Evolutionary conservation across 164 flowering plant genomes (phyloP).

Genomic region (Vitis cinerea): DNA sequence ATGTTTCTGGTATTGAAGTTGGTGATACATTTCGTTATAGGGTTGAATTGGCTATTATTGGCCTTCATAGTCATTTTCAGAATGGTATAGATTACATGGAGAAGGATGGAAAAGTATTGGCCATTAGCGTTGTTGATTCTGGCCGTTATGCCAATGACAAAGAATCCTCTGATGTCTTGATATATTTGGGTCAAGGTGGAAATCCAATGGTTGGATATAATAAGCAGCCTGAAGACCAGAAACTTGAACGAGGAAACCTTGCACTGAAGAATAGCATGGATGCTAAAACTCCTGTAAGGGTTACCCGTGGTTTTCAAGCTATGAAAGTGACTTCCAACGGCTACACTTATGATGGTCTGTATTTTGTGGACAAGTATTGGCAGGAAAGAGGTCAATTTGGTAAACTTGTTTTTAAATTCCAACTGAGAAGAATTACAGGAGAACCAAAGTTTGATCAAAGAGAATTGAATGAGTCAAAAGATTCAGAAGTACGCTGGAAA

Average conservation of each 20-base stretch:
- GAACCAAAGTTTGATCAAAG: slow-evolving; percentile 2
- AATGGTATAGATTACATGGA: slow-evolving; percentile 20
- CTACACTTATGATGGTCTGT: slow-evolving; percentile 12
- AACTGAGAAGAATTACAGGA: slow-evolving; percentile 5
- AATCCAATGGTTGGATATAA: background rate
- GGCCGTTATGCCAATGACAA: slow-evolving; percentile 12
- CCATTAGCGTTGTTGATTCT: slow-evolving; percentile 26
- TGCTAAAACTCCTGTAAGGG: slow-evolving; percentile 8
- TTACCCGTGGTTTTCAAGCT: background rate
- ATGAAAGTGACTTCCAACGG: background rate
- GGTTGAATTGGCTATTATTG: slow-evolving; percentile 15
- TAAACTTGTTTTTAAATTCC: slow-evolving; percentile 6
- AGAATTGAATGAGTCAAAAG: background rate
- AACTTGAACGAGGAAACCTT: slow-evolving; percentile 9
- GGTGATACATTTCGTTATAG: slow-evolving; percentile 23
- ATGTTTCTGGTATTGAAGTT: slow-evolving; percentile 21
- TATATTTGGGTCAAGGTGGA: slow-evolving; percentile 23
- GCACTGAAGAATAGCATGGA: slow-evolving; percentile 7
- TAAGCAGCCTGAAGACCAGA: slow-evolving; percentile 10
- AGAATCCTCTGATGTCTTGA: slow-evolving; percentile 13
- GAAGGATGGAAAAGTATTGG: background rate
- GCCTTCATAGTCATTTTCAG: slow-evolving; percentile 18
- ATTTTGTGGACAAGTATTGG: slow-evolving; percentile 4
- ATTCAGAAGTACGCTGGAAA: background rate
- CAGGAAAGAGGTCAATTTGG: background rate